Base-by-base conservation (phyloP, 768 basidiomycete genomes). In the Dictyophora rubrovolvata region DNA sequence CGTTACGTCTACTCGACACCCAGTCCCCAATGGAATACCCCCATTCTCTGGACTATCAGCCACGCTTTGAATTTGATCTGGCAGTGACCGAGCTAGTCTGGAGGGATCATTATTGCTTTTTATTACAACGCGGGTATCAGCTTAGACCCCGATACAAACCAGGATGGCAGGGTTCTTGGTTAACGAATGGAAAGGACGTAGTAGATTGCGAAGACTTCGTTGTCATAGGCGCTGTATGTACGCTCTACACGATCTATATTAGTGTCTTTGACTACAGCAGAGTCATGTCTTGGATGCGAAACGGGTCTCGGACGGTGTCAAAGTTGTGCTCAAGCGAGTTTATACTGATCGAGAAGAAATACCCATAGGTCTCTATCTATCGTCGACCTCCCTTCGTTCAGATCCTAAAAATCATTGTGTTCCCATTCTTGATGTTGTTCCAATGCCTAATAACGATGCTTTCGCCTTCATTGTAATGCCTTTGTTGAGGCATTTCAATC, bases 131-230 rank as follows among this genome's bases (percentile, higher is more conserved):
- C 35, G 70, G 73, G n/a, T 75, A 74, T 59, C 50, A 62, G 12
- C 66, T 76, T 5, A 69, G 70, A 1, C 63, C 69, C 0, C 65
- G 75, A 1, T 74, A 69, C 54, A 52, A 21, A 36, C 73, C 67
- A 0, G 67, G 64, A 23, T 74, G 73, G 73, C 56, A 63, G 5
- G 69, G 70, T 0, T 74, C 72, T 1, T 75, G 74, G 74, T 34
- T 34, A 18, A 18, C 4, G 54, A 61, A 20, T n/a, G 59, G 54
- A 8, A 51, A 22, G 8, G 11, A 16, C 14, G n/a, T 28, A 8
- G 12, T 20, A 1, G 10, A 60, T 18, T 59, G 28, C 35, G 63
- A 64, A 34, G 65, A 62, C 10, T 28, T 4, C 8, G 33, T 28
- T 28, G 4, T 28, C 6, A 53, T 4, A 28, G 7, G 28, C 2